Conservation (phyloP, 192 early-diverging fungal species). For the Coemansia sp. region DNA sequence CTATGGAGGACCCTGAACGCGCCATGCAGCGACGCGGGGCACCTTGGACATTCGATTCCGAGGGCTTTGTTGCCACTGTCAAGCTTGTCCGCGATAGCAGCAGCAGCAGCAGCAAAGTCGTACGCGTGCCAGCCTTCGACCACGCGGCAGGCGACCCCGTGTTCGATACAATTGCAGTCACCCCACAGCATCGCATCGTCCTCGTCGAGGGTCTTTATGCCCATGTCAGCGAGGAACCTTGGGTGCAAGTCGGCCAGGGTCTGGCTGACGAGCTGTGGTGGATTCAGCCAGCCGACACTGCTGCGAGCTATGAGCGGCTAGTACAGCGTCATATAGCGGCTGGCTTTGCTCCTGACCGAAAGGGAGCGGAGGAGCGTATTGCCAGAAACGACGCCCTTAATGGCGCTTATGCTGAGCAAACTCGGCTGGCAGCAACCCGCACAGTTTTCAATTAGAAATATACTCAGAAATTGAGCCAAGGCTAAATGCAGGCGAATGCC, state of each 20-base stretch:
- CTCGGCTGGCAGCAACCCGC: constrained; percentile 34
- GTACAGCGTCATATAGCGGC: constrained; percentile 48
- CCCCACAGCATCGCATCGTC: constrained; percentile 47
- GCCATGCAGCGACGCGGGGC: constrained; percentile 57
- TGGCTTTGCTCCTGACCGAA: constrained; percentile 31
- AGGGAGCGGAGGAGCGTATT: constrained; percentile 32
- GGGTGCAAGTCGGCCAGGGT: constrained; percentile 28
- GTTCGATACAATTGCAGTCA: constrained; percentile 33
- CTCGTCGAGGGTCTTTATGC: constrained; percentile 61
- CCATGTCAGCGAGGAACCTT: constrained; percentile 41
- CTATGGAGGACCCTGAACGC: constrained; percentile 32
- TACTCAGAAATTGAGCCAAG: neutral
- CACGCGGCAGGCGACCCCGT: constrained; percentile 59
- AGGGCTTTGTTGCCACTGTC: constrained; percentile 32
- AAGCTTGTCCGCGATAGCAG: constrained; percentile 4
- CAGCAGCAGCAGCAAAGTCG: neutral
- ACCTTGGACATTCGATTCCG: constrained; percentile 60
- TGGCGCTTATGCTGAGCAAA: constrained; percentile 20
- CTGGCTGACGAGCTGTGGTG: constrained; percentile 58
- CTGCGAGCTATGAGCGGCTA: constrained; percentile 39
- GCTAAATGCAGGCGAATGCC: neutral
- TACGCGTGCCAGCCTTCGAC: constrained; percentile 56
- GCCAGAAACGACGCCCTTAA: constrained; percentile 41
- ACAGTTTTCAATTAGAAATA: constrained; percentile 23
- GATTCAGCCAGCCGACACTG: constrained; percentile 27